These are phyloP conservation scores for Entoloma clypeatum DNA, from an alignment of 1,284 basidiomycete genomes.

Conservation along the genomic window DNA sequence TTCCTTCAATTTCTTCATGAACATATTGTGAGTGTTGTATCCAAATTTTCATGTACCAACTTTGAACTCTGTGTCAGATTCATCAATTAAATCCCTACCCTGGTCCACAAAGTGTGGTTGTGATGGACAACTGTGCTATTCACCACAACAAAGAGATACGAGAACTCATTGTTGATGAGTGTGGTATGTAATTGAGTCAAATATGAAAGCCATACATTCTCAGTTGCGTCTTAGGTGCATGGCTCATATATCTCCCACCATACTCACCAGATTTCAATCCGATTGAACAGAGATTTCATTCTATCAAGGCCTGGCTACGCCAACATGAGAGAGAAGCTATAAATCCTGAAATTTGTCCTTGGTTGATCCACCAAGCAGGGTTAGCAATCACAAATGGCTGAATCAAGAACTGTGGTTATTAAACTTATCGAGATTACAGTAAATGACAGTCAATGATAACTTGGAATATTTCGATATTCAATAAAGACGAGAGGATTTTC, in stretches of 20 bases:
- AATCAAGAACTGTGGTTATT: conserved; percentile 18
- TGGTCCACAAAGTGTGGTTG: conserved; percentile 23
- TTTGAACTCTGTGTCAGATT: conserved; percentile 14
- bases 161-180: conserved; percentile 24
- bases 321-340: conserved; percentile 16
- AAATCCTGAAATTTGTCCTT: conserved; percentile 13
- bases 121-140: conserved; percentile 29
- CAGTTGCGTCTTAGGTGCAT: conserved; percentile 15
- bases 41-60: conserved; percentile 3
- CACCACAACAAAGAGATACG: conserved; percentile 27
- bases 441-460: not conserved
- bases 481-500: no score
- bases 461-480: not conserved
- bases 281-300: conserved; percentile 24
- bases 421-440: no score
- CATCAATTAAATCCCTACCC: conserved; percentile 26
- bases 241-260: conserved; percentile 23
- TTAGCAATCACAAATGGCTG: conserved; percentile 15
- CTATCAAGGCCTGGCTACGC: conserved; percentile 21
- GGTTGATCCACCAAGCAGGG: conserved; percentile 20
- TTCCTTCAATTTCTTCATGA: conserved; percentile 26
- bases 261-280: conserved; percentile 27
- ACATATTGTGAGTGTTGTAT: conserved; percentile 24
- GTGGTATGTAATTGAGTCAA: conserved; percentile 16
- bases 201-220: not conserved